phyloP scores from a whole-genome alignment of 257 asterid genomes.

The Eucommia ulmoides region DNA sequence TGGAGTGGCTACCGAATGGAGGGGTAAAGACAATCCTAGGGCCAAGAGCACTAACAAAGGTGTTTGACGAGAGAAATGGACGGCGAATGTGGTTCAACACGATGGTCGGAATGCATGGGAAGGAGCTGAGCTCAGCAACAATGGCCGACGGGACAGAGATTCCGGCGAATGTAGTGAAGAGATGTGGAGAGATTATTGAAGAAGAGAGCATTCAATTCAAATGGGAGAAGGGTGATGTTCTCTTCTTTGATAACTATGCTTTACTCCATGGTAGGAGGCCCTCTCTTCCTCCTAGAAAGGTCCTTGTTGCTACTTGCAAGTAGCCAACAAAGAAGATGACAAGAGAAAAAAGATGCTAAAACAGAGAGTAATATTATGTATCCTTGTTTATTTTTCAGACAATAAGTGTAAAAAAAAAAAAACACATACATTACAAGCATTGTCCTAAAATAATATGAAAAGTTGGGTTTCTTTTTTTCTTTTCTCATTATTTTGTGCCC shows the following conservation, averaged over 20 bases:
- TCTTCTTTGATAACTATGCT: slow-evolving; percentile 61
- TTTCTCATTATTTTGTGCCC: too few relatives aligned
- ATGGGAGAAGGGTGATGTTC: slow-evolving; percentile 74
- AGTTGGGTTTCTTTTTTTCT: too few relatives aligned
- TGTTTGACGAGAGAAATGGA: slow-evolving; percentile 65
- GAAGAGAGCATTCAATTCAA: slow-evolving; percentile 89
- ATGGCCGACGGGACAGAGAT: slow-evolving; percentile 75
- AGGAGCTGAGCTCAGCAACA: slow-evolving; percentile 67
- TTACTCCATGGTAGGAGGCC: slow-evolving; percentile 66
- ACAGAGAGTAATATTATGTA: too few relatives aligned
- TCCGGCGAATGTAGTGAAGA: slow-evolving; percentile 38
- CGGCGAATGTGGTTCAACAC: slow-evolving; percentile 86
- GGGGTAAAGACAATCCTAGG: slow-evolving; percentile 47
- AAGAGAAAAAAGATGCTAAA: too few relatives aligned
- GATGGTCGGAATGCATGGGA: slow-evolving; percentile 73
- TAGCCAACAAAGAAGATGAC: too few relatives aligned
- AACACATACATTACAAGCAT: too few relatives aligned
- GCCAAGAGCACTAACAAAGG: slow-evolving; percentile 54
- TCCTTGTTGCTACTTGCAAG: slow-evolving; percentile 64
- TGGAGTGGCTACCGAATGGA: slow-evolving; percentile 70
- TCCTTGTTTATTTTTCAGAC: too few relatives aligned
- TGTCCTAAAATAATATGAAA: too few relatives aligned
- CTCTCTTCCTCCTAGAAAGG: slow-evolving; percentile 68
- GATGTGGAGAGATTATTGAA: slow-evolving; percentile 69
- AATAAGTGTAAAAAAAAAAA: too few relatives aligned